Conservation (phyloP, 2,329 filamentous ascomycete species). For the Piedraia hortae region DNA sequence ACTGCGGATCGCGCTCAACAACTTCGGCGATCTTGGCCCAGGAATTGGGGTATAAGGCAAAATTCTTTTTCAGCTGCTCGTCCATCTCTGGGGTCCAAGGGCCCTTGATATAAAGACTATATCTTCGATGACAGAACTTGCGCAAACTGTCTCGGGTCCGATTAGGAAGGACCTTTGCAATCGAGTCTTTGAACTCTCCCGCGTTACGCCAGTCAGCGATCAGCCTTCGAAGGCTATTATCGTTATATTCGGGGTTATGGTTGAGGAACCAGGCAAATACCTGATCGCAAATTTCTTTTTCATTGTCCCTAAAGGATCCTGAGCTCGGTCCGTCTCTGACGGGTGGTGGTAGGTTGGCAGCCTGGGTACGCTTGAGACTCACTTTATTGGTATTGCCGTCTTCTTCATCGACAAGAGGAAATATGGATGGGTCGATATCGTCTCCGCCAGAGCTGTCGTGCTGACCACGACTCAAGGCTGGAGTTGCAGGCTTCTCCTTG, state of each 20-base stretch:
- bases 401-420: no score
- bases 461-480: no score
- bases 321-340: conserved; percentile 1
- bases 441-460: not conserved
- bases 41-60: conserved; percentile 23
- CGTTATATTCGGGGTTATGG: conserved; percentile 4
- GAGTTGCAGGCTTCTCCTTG: not conserved
- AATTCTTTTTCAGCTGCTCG: conserved; percentile 21
- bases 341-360: conserved; percentile 2
- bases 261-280: no score
- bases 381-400: no score
- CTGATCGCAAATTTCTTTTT: conserved; percentile 7
- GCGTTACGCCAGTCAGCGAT: conserved; percentile 10
- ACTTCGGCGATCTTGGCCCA: conserved; percentile 35
- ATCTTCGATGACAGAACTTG: conserved; percentile 28
- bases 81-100: conserved; percentile 33
- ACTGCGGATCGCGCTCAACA: conserved; percentile 35
- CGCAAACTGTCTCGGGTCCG: conserved; percentile 13
- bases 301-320: conserved; percentile 4
- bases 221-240: conserved; percentile 3
- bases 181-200: conserved; percentile 9
- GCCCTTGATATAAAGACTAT: conserved; percentile 34
- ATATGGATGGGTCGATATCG: no score
- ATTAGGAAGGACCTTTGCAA: conserved; percentile 9
- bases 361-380: conserved; percentile 1